Evolutionary conservation across 1,284 basidiomycete species (phyloP).

Genomic region (Rhizoctonia solani): DNA sequence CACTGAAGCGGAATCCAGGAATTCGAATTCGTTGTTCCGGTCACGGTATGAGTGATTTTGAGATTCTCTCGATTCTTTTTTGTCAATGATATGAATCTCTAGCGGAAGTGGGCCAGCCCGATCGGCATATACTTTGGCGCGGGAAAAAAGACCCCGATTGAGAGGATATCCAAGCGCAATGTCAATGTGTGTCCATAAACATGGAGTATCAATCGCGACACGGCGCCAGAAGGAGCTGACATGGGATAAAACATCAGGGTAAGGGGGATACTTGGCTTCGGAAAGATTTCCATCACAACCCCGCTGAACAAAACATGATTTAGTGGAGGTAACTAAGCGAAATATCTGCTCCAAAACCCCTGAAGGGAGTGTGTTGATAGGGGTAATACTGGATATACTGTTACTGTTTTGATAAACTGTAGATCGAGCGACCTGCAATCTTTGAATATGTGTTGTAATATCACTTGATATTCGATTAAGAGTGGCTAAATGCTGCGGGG

Average conservation of each 20-base stretch:
- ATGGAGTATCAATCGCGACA: background rate
- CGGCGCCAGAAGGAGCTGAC: background rate
- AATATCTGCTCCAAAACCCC: too few relatives aligned
- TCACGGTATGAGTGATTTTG: background rate
- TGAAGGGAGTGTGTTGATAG: background rate
- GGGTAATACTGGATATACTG: too few relatives aligned
- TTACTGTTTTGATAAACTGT: too few relatives aligned
- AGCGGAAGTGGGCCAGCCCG: background rate
- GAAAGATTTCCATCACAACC: too few relatives aligned
- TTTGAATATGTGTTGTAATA: background rate
- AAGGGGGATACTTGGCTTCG: background rate
- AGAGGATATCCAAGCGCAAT: background rate
- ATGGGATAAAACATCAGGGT: background rate
- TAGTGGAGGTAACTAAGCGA: too few relatives aligned
- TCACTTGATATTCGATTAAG: too few relatives aligned
- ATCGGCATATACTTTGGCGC: background rate
- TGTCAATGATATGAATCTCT: background rate
- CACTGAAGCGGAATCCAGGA: too few relatives aligned
- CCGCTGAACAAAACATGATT: too few relatives aligned
- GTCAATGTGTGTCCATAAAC: background rate
- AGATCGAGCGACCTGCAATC: background rate
- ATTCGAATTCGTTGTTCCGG: background rate
- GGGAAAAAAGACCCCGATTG: background rate
- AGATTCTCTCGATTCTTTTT: background rate
- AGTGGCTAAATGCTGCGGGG: too few relatives aligned